These are phyloP conservation scores for Mycena albidolilacea DNA, from an alignment of 768 basidiomycete species.

Conservation along the genomic window DNA sequence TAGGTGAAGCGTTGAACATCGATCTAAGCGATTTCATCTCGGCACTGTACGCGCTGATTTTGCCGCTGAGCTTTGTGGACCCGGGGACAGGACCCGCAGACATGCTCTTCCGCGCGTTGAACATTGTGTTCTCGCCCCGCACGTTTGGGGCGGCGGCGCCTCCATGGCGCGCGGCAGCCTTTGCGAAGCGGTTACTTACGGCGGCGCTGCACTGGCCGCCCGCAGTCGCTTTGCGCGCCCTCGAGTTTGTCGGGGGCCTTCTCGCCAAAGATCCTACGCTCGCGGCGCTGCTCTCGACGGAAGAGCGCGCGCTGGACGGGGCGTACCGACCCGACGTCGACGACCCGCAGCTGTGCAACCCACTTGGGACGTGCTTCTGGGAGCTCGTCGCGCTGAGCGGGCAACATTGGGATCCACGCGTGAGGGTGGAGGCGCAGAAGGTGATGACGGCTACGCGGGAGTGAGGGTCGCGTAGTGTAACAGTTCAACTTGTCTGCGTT, in stretches of 20 bases:
- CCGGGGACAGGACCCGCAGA: slow-evolving; percentile 69
- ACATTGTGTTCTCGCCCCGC: slow-evolving; percentile 85
- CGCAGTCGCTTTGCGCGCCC: slow-evolving; percentile 69
- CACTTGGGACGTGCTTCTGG: slow-evolving; percentile 90
- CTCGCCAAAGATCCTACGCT: slow-evolving; percentile 85
- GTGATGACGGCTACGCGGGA: slow-evolving; percentile 63
- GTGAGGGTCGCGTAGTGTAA: slow-evolving; percentile 40
- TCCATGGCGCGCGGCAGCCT: slow-evolving; percentile 88
- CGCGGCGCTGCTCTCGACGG: slow-evolving; percentile 87
- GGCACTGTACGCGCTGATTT: slow-evolving; percentile 86
- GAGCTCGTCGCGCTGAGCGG: slow-evolving; percentile 79
- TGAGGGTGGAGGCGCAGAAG: slow-evolving; percentile 76
- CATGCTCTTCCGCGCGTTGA: slow-evolving; percentile 89
- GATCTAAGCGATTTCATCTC: slow-evolving; percentile 93
- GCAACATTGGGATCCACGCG: slow-evolving; percentile 75
- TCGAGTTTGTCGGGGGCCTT: slow-evolving; percentile 82
- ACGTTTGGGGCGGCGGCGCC: slow-evolving; percentile 68
- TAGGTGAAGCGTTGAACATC: slow-evolving; percentile 97
- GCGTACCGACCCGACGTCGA: slow-evolving; percentile 89
- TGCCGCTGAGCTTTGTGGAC: slow-evolving; percentile 78
- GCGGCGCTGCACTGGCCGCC: slow-evolving; percentile 89
- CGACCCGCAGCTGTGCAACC: slow-evolving; percentile 87
- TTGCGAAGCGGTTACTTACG: slow-evolving; percentile 91
- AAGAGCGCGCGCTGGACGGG: slow-evolving; percentile 89
- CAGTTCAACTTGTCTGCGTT: too few species aligned